phyloP scores from a whole-genome alignment of 176 grass and related monocot genomes.

The Zizania latifolia region DNA sequence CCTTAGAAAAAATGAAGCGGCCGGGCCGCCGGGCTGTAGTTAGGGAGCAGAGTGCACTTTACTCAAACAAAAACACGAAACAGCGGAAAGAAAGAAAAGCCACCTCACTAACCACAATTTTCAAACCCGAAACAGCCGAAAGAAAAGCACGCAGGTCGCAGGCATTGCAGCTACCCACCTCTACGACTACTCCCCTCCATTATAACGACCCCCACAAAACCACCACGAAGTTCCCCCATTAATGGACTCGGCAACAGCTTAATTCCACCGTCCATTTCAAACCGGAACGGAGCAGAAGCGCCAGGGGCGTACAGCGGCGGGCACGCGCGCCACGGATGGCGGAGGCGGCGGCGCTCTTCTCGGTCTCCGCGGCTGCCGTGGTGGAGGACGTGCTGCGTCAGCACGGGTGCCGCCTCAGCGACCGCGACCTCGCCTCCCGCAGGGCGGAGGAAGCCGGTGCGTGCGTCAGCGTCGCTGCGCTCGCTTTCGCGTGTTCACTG shows the following conservation, averaged over 20 bases:
- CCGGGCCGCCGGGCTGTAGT: constrained; percentile 1
- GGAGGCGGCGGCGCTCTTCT: constrained; percentile 47
- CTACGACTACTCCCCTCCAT: constrained; percentile 31
- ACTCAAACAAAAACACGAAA: constrained; percentile 31
- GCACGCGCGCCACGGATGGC: constrained; percentile 34
- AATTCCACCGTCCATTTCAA: constrained; percentile 39
- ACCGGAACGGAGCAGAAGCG: background rate
- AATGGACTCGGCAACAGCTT: constrained; percentile 39
- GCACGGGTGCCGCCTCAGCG: constrained; percentile 77
- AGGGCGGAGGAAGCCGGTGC: constrained; percentile 83
- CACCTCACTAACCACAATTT: constrained; percentile 49
- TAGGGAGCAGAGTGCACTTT: constrained; percentile 31
- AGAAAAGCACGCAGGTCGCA: constrained; percentile 26
- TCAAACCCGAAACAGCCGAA: constrained; percentile 36
- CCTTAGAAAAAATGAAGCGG: no score
- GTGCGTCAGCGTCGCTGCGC: background rate
- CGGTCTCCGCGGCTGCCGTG: constrained; percentile 67
- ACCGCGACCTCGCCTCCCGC: constrained; percentile 79
- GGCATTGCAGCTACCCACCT: constrained; percentile 10
- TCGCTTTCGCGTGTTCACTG: background rate
- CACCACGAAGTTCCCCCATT: constrained; percentile 31
- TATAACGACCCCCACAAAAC: constrained; percentile 58
- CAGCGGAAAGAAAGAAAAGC: constrained; percentile 7
- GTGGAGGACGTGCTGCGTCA: constrained; percentile 89
- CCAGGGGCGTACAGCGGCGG: background rate